phyloP scores from a whole-genome alignment of 371 early-diverging fungal species.

The Mucor piriformis region DNA sequence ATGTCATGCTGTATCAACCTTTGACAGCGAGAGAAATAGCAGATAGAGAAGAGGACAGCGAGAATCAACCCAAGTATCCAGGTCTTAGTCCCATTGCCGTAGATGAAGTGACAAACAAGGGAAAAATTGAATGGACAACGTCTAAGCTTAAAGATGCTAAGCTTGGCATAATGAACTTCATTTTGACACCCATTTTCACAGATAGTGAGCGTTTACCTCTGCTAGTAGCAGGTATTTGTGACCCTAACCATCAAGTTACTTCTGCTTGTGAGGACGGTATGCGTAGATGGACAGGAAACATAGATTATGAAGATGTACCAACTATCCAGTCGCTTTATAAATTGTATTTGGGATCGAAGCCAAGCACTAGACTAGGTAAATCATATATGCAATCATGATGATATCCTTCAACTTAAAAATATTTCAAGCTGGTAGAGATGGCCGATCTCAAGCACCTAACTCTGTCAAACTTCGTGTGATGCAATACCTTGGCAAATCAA shows the following conservation, averaged over 20 bases:
- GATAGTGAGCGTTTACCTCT: slow-evolving; percentile 62
- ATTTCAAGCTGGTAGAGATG: slow-evolving; percentile 18
- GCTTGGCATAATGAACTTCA: slow-evolving; percentile 45
- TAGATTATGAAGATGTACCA: slow-evolving; percentile 61
- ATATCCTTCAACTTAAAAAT: too few relatives aligned
- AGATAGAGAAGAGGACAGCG: slow-evolving; percentile 15
- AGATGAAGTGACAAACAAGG: slow-evolving; percentile 63
- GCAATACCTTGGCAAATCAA: slow-evolving; percentile 66
- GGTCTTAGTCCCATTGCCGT: slow-evolving; percentile 59
- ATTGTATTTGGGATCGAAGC: slow-evolving; percentile 62
- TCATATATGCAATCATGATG: too few relatives aligned
- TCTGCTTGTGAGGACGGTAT: slow-evolving; percentile 78
- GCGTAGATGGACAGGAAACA: slow-evolving; percentile 56
- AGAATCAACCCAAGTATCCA: slow-evolving; percentile 19
- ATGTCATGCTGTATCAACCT: slow-evolving; percentile 71
- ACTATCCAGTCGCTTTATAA: slow-evolving; percentile 64
- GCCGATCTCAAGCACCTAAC: slow-evolving; percentile 46
- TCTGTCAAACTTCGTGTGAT: slow-evolving; percentile 68
- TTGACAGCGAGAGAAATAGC: slow-evolving; percentile 25
- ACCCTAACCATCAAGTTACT: slow-evolving; percentile 67
- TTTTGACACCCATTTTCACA: slow-evolving; percentile 46
- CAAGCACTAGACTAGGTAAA: slow-evolving; percentile 17
- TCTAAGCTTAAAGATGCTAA: slow-evolving; percentile 47
- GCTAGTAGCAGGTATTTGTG: slow-evolving; percentile 65
- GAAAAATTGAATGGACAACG: slow-evolving; percentile 67